Evolutionary conservation across 768 basidiomycete genomes (phyloP).

Genomic region (Collybia mongolica): DNA sequence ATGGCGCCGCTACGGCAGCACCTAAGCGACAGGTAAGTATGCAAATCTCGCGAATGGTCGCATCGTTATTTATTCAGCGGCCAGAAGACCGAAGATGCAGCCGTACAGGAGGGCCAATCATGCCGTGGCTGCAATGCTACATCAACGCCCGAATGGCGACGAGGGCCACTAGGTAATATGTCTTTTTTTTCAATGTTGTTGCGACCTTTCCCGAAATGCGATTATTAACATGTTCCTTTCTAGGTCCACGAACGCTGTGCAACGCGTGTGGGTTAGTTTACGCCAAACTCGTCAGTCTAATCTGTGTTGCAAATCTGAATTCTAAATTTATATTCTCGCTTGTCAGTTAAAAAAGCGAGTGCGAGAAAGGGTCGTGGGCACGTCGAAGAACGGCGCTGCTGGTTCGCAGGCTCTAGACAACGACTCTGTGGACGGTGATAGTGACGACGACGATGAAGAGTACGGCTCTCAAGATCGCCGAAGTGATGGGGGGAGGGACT

Average conservation of each 20-base stretch:
- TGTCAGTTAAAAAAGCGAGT: conserved; percentile 2
- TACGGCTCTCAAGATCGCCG: conserved; percentile 17
- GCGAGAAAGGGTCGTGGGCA: conserved; percentile 33
- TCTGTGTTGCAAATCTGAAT: conserved; percentile 5
- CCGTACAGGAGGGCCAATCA: conserved; percentile 60
- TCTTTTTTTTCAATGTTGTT: neutral
- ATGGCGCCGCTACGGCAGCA: conserved; percentile 6
- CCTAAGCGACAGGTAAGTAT: conserved; percentile 16
- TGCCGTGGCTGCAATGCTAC: conserved; percentile 84
- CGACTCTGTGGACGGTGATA: conserved; percentile 13
- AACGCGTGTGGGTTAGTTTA: conserved; percentile 88
- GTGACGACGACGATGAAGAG: conserved; percentile 16
- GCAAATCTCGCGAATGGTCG: neutral
- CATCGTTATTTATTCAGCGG: neutral
- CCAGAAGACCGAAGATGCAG: conserved; percentile 9
- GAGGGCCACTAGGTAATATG: conserved; percentile 73
- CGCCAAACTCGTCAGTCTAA: conserved; percentile 70
- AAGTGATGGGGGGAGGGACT: conserved; percentile 13
- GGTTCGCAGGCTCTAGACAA: neutral
- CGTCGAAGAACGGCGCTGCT: conserved; percentile 14
- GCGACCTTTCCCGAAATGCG: neutral
- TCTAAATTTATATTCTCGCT: neutral
- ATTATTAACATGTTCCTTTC: conserved; percentile 1
- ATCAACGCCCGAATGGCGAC: conserved; percentile 84
- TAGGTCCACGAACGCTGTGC: conserved; percentile 80